Conservation (phyloP, 169 alveolate genomes). For the Babesia caballi region DNA sequence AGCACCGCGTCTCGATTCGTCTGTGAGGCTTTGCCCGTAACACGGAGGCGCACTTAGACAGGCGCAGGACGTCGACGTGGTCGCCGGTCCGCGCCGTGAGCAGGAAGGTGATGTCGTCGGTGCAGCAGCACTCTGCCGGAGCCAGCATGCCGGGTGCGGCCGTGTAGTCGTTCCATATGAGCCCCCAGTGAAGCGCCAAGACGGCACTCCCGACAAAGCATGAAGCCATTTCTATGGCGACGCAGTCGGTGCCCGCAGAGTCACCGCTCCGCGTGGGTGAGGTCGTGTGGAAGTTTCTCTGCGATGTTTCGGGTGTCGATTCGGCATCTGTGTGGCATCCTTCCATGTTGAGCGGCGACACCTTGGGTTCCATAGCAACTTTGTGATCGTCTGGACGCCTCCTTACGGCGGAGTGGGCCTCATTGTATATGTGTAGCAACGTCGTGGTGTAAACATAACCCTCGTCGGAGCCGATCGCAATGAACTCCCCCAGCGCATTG, state of each 20-base stretch:
- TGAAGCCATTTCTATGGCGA: constrained; percentile 7
- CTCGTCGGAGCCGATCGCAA: constrained; percentile 30
- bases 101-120: constrained; percentile 14
- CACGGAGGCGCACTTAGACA: not conserved
- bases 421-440: constrained; percentile 31
- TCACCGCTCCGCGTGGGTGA: not conserved
- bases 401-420: not conserved
- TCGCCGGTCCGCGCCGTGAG: not conserved
- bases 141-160: not conserved
- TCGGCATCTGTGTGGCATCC: not conserved
- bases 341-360: no score
- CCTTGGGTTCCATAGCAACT: no score
- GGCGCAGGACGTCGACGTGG: not conserved
- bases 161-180: constrained; percentile 23
- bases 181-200: not conserved
- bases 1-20: not conserved
- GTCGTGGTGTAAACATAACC: constrained; percentile 38
- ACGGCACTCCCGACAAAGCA: not conserved
- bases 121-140: constrained; percentile 19
- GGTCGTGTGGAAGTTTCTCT: not conserved
- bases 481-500: constrained; percentile 41
- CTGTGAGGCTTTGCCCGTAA: not conserved
- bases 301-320: not conserved
- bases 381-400: no score
- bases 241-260: not conserved